phyloP scores from a whole-genome alignment of 768 basidiomycete genomes.

The Cystofilobasidium bisporidii region DNA sequence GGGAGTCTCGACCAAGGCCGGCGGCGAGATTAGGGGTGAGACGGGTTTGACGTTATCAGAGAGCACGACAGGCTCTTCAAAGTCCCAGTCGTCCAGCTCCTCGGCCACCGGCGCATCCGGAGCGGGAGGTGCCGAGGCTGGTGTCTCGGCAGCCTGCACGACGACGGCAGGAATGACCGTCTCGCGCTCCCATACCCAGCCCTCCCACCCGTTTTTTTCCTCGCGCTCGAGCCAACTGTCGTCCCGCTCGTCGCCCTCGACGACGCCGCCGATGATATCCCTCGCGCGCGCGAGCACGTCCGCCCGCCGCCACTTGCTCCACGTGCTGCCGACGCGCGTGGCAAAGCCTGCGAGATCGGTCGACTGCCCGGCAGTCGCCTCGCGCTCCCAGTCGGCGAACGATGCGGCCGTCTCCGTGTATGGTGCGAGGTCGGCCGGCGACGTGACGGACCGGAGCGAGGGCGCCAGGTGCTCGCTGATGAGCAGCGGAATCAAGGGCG shows the following conservation, averaged over 20 bases:
- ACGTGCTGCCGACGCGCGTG: constrained; percentile 1
- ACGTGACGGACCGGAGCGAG: background rate
- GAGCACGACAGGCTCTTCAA: constrained; percentile 42
- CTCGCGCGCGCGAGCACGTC: constrained; percentile 6
- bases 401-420: background rate
- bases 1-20: background rate
- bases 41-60: background rate
- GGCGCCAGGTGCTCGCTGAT: constrained; percentile 11
- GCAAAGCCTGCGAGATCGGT: constrained; percentile 10
- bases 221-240: constrained; percentile 1
- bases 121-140: background rate
- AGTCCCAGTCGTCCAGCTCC: constrained; percentile 42
- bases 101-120: background rate
- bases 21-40: background rate
- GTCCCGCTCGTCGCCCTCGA: constrained; percentile 5
- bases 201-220: constrained; percentile 5
- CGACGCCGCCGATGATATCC: constrained; percentile 5
- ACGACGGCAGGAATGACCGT: background rate
- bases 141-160: too few species aligned
- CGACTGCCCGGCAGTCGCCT: background rate
- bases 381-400: constrained; percentile 13
- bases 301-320: constrained; percentile 10
- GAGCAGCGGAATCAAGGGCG: constrained; percentile 11
- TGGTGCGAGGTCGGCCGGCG: constrained; percentile 1
- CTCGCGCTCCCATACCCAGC: constrained; percentile 13